phyloP scores from a whole-genome alignment of 2,329 filamentous ascomycete species.

The Arachnomyces sp. region DNA sequence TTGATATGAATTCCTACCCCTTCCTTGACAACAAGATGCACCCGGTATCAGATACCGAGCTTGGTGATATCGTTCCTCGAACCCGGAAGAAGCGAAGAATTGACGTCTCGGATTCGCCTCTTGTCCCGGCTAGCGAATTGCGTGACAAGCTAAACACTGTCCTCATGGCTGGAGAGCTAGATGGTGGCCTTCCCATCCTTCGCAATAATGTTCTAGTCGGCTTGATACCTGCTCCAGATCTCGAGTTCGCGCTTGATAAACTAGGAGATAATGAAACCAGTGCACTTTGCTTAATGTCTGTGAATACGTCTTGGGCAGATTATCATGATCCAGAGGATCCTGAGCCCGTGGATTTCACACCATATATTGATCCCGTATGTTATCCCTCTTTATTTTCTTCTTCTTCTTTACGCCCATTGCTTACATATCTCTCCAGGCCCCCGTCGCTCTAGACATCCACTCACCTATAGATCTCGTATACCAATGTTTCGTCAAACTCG shows the following conservation, averaged over 20 bases:
- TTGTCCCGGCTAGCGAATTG: constrained; percentile 67
- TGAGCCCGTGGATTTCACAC: constrained; percentile 77
- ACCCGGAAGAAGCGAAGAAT: constrained; percentile 70
- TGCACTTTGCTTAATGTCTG: constrained; percentile 70
- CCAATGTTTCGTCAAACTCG: constrained; percentile 91
- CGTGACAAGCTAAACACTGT: constrained; percentile 73
- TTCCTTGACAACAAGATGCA: constrained; percentile 96
- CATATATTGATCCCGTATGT: constrained; percentile 76
- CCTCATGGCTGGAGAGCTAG: constrained; percentile 78
- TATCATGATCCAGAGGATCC: constrained; percentile 47
- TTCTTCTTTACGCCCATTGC: constrained; percentile 8
- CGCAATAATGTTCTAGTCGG: constrained; percentile 73
- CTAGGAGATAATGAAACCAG: constrained; percentile 65
- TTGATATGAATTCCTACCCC: constrained; percentile 94
- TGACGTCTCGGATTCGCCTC: constrained; percentile 74
- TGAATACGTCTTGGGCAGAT: constrained; percentile 50
- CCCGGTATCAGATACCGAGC: constrained; percentile 77
- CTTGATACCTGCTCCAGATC: constrained; percentile 84
- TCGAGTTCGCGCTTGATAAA: constrained; percentile 85
- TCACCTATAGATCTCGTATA: constrained; percentile 93
- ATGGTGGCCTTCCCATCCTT: constrained; percentile 83
- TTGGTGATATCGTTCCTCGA: constrained; percentile 76
- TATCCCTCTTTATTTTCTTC: neutral
- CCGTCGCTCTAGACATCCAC: constrained; percentile 76
- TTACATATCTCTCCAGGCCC: constrained; percentile 46